A percentile compares a stretch with the other conserved stretches of the same genome.
Evolutionary conservation across 2,329 filamentous ascomycete genomes (phyloP).

Genomic region (Aspergillus luchuensis): DNA sequence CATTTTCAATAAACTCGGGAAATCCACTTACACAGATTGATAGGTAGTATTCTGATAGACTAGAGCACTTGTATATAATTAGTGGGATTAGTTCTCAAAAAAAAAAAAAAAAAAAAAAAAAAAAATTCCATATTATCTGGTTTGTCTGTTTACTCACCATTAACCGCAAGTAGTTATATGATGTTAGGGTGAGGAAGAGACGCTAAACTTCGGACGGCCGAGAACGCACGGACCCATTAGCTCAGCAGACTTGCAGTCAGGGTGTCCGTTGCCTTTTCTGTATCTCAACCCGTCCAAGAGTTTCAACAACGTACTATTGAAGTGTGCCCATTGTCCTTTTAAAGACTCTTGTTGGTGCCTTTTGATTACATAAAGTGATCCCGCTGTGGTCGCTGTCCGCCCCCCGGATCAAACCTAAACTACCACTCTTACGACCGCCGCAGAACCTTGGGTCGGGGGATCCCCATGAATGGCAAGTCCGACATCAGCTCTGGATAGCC

Average conservation of each 20-base stretch:
- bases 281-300: background rate
- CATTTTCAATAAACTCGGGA: too few species aligned
- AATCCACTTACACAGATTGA: too few species aligned
- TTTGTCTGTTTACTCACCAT: too few species aligned
- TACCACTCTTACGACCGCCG: slow-evolving; percentile 1
- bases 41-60: too few species aligned
- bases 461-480: slow-evolving; percentile 36
- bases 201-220: background rate
- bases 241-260: slow-evolving; percentile 3
- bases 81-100: too few species aligned
- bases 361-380: background rate
- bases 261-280: background rate
- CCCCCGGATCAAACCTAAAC: background rate
- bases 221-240: slow-evolving; percentile 1
- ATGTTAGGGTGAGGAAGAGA: too few species aligned
- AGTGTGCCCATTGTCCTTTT: background rate
- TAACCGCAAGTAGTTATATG: too few species aligned
- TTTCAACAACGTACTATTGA: too few species aligned
- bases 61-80: too few species aligned
- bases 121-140: too few species aligned
- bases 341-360: background rate
- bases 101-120: too few species aligned
- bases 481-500: slow-evolving; percentile 31
- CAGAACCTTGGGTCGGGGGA: slow-evolving; percentile 8
- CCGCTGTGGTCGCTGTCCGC: background rate